Conservation (phyloP, 225 moss, liverwort and hornwort species). For the Bryoerythrophyllum caledonicum region DNA sequence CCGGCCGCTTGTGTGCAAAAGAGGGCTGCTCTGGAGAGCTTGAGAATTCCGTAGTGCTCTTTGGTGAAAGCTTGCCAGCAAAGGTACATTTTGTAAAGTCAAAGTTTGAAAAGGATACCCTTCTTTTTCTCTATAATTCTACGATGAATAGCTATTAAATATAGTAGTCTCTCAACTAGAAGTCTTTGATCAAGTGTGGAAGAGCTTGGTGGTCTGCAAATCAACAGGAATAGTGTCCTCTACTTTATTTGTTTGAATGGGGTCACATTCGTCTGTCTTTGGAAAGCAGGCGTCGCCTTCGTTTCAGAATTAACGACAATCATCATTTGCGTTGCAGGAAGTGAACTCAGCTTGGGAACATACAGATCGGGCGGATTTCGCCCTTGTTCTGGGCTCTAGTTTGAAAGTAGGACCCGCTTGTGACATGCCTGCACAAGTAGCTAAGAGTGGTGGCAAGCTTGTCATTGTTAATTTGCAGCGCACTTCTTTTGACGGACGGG, state of each 20-base stretch:
- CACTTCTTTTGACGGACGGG: conserved; percentile 79
- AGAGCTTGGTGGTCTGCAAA: no score
- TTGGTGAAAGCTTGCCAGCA: conserved; percentile 73
- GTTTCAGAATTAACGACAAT: background rate
- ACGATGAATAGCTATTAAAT: no score
- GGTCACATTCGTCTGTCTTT: conserved; percentile 6
- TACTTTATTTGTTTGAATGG: no score
- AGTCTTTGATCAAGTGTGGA: no score
- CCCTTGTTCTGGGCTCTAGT: conserved; percentile 87
- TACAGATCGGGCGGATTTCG: conserved; percentile 74
- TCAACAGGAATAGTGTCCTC: no score
- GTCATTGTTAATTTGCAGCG: conserved; percentile 87
- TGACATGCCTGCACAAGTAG: conserved; percentile 83
- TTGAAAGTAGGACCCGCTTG: conserved; percentile 90
- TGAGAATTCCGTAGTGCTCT: conserved; percentile 74
- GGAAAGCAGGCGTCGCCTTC: background rate
- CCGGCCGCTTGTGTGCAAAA: conserved; percentile 73
- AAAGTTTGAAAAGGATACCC: no score
- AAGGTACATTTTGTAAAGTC: conserved; percentile 43
- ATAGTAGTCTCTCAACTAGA: no score
- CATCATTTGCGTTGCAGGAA: conserved; percentile 51
- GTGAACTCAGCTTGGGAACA: conserved; percentile 76
- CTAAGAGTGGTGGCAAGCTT: conserved; percentile 81
- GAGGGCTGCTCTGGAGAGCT: conserved; percentile 70
- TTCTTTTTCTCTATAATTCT: no score